phyloP scores from a whole-genome alignment of 2,329 filamentous ascomycete species.

The Claviceps pusilla region DNA sequence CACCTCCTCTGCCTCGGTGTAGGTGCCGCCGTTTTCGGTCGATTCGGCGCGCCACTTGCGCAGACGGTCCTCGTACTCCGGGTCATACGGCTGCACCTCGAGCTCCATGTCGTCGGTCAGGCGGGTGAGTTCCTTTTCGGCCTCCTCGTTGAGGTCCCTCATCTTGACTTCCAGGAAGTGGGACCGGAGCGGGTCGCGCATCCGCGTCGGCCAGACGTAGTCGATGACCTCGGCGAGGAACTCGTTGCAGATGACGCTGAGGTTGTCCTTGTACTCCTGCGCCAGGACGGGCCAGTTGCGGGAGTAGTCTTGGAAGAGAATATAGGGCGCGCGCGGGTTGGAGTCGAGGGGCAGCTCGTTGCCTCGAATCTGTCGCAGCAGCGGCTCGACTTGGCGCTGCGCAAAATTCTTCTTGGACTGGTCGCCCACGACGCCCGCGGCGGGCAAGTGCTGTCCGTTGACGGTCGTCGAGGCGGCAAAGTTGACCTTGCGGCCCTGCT shows the following conservation, averaged over 20 bases:
- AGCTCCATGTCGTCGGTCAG: conserved; percentile 36
- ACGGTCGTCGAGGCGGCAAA: conserved; percentile 18
- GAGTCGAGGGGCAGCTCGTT: conserved; percentile 38
- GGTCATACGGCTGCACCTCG: conserved; percentile 38
- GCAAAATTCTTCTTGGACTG: conserved; percentile 33
- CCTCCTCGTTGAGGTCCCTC: conserved; percentile 29
- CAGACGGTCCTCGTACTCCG: conserved; percentile 36
- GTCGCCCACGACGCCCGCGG: conserved; percentile 18
- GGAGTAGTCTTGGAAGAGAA: conserved; percentile 38
- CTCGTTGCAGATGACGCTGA: conserved; percentile 38
- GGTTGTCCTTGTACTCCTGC: conserved; percentile 38
- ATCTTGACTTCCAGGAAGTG: conserved; percentile 35
- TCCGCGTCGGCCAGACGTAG: conserved; percentile 33
- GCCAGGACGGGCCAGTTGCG: conserved; percentile 37
- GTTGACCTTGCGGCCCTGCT: conserved; percentile 33
- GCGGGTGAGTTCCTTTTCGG: conserved; percentile 29
- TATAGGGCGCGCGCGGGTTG: conserved; percentile 37
- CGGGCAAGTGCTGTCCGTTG: conserved; percentile 11
- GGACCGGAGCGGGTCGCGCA: conserved; percentile 34
- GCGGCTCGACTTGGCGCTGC: conserved; percentile 31
- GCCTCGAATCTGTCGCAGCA: conserved; percentile 34
- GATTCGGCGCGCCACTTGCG: conserved; percentile 29
- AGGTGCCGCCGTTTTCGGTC: conserved; percentile 28
- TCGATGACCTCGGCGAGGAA: conserved; percentile 36
- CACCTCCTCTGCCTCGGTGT: conserved; percentile 36